A percentile compares a stretch with the other conserved stretches of the same genome.
Conservation (phyloP, 2,329 filamentous ascomycete species). For the Myriosclerotinia curreyana region DNA sequence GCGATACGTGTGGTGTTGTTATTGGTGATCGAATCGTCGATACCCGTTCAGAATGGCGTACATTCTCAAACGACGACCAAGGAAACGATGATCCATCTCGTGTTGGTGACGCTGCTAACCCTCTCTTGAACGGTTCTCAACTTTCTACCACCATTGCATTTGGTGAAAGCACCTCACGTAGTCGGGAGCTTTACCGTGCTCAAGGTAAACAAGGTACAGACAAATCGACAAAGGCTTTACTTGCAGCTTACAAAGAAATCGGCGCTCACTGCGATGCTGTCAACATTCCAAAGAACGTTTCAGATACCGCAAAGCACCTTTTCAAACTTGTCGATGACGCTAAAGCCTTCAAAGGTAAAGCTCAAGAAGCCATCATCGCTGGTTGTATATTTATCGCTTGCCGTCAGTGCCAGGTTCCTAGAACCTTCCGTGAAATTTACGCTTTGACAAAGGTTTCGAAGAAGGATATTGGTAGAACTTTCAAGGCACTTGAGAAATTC, state of each 20-base stretch:
- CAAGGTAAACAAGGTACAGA: slow-evolving; percentile 80
- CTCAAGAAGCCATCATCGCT: slow-evolving; percentile 88
- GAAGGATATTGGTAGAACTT: slow-evolving; percentile 95
- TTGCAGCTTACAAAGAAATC: slow-evolving; percentile 85
- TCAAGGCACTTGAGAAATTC: slow-evolving; percentile 89
- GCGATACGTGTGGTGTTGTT: slow-evolving; percentile 85
- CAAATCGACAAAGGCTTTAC: slow-evolving; percentile 76
- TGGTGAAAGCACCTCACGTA: slow-evolving; percentile 67
- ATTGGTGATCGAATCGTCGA: slow-evolving; percentile 90
- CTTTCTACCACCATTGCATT: slow-evolving; percentile 86
- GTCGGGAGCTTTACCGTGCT: slow-evolving; percentile 73
- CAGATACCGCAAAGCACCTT: slow-evolving; percentile 88
- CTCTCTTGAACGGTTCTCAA: slow-evolving; percentile 84
- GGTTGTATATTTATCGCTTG: slow-evolving; percentile 98
- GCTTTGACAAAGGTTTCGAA: slow-evolving; percentile 90
- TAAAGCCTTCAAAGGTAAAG: slow-evolving; percentile 93
- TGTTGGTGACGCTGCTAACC: slow-evolving; percentile 92
- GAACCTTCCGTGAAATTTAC: slow-evolving; percentile 93
- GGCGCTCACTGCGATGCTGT: slow-evolving; percentile 82
- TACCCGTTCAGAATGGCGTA: slow-evolving; percentile 96
- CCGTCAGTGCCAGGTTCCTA: slow-evolving; percentile 79
- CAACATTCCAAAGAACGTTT: slow-evolving; percentile 74
- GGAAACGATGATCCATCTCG: slow-evolving; percentile 94
- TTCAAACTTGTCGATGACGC: slow-evolving; percentile 94
- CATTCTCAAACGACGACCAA: slow-evolving; percentile 97